These are phyloP conservation scores for Xylaria sp. DNA, from an alignment of 2,329 filamentous ascomycete genomes.

Conservation along the genomic window DNA sequence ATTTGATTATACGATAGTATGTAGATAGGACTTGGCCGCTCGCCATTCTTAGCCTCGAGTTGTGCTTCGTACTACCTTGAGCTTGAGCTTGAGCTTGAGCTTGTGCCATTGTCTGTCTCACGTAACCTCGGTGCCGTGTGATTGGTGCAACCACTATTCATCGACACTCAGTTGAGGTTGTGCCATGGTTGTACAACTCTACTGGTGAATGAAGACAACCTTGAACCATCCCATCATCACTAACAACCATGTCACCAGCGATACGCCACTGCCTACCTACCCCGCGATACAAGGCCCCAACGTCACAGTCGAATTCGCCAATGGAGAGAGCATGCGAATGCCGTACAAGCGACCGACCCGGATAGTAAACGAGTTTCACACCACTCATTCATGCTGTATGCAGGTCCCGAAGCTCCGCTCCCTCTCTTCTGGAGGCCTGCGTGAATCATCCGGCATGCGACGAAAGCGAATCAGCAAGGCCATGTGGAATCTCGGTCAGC, in stretches of 20 bases:
- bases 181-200: background rate
- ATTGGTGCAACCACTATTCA: no score
- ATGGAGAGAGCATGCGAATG: constrained; percentile 1
- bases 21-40: background rate
- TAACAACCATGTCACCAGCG: no score
- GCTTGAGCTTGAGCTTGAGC: no score
- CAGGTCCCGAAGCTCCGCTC: background rate
- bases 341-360: background rate
- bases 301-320: constrained; percentile 2
- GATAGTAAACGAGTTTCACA: background rate
- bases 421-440: background rate
- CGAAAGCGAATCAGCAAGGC: background rate
- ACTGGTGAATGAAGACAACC: no score
- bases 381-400: constrained; percentile 9
- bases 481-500: background rate
- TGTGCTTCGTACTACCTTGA: background rate
- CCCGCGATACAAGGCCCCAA: constrained; percentile 1
- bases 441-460: constrained; percentile 7
- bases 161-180: background rate
- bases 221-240: no score
- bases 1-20: no score
- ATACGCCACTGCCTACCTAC: background rate
- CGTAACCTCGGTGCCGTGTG: no score
- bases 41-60: background rate
- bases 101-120: background rate